A percentile compares a stretch with the other conserved stretches of the same genome.
Evolutionary conservation across 1,284 basidiomycete genomes (phyloP).

Genomic region (Rhodotorula sp.): DNA sequence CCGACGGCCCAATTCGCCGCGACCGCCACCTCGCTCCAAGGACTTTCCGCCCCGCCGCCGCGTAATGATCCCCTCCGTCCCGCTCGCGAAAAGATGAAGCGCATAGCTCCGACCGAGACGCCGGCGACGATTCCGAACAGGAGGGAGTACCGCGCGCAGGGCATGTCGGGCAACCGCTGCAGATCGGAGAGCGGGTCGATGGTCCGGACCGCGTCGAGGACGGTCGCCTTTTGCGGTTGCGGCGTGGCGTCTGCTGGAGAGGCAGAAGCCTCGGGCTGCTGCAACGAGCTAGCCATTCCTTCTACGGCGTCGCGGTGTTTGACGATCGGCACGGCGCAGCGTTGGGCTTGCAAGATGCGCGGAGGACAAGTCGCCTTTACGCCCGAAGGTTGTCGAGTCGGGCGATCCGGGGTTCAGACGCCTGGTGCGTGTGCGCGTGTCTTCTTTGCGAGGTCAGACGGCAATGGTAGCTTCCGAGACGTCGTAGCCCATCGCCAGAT

Average conservation of each 20-base stretch:
- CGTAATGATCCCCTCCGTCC: constrained; percentile 18
- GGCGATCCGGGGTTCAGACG: too few relatives aligned
- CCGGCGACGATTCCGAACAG: constrained; percentile 41
- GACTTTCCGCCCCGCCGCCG: background rate
- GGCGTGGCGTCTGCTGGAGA: background rate
- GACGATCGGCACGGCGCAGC: too few relatives aligned
- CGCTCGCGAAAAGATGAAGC: constrained; percentile 32
- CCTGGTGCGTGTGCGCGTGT: too few relatives aligned
- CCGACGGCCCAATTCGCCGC: constrained; percentile 42
- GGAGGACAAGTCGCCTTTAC: too few relatives aligned
- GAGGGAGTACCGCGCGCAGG: constrained; percentile 35
- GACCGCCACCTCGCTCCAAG: constrained; percentile 11
- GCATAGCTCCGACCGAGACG: constrained; percentile 26
- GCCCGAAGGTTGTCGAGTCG: too few relatives aligned
- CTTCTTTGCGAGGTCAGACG: too few relatives aligned
- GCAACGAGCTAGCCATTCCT: too few relatives aligned
- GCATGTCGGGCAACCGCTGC: constrained; percentile 32
- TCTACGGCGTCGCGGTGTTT: too few relatives aligned
- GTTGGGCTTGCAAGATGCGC: too few relatives aligned
- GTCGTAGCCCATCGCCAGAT: too few relatives aligned
- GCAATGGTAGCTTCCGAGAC: too few relatives aligned
- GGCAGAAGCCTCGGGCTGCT: too few relatives aligned
- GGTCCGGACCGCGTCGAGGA: constrained; percentile 31
- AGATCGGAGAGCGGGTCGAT: constrained; percentile 38
- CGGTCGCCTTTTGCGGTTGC: constrained; percentile 11